Percentiles rank a stretch among this genome's conserved stretches.
Conservation (phyloP, 2,329 filamentous ascomycete species). For the Pseudopithomyces chartarum region DNA sequence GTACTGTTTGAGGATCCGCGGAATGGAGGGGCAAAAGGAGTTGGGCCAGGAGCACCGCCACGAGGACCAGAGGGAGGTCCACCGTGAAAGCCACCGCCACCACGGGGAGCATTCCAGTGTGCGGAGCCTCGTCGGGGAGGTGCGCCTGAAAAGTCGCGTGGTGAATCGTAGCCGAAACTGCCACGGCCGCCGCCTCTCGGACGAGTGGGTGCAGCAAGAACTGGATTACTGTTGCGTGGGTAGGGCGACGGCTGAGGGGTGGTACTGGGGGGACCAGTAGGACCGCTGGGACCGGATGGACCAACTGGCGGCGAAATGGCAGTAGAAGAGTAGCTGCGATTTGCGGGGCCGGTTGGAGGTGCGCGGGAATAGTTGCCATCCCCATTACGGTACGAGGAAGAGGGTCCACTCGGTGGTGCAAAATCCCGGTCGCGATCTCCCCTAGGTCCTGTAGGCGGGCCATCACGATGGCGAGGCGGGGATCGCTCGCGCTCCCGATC, state of each 20-base stretch:
- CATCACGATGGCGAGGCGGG: conserved; percentile 45
- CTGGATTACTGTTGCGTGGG: conserved; percentile 41
- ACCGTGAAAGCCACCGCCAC: conserved; percentile 35
- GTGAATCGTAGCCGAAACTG: conserved; percentile 46
- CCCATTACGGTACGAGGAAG: conserved; percentile 43
- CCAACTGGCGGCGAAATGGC: conserved; percentile 49
- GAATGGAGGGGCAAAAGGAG: conserved; percentile 43
- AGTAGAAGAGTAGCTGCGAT: conserved; percentile 42
- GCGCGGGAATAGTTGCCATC: conserved; percentile 41
- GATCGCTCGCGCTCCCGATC: conserved; percentile 37
- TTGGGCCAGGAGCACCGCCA: conserved; percentile 30
- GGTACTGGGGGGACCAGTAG: conserved; percentile 25
- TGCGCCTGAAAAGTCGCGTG: conserved; percentile 39
- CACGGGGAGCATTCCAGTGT: conserved; percentile 38
- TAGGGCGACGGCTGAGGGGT: conserved; percentile 37
- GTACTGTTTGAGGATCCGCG: conserved; percentile 50
- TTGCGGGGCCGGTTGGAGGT: conserved; percentile 47
- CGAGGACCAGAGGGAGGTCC: conserved; percentile 43
- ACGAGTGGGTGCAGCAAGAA: conserved; percentile 47
- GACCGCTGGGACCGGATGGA: conserved; percentile 28
- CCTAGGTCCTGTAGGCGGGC: conserved; percentile 43
- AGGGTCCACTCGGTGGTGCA: conserved; percentile 45
- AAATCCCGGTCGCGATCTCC: conserved; percentile 41
- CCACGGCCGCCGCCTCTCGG: conserved; percentile 48
- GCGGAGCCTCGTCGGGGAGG: conserved; percentile 41